Percentiles rank a stretch among this genome's conserved stretches.
These are phyloP conservation scores for Citrus reticulata DNA, from an alignment of 345 rosid genomes.

Conservation along the genomic window DNA sequence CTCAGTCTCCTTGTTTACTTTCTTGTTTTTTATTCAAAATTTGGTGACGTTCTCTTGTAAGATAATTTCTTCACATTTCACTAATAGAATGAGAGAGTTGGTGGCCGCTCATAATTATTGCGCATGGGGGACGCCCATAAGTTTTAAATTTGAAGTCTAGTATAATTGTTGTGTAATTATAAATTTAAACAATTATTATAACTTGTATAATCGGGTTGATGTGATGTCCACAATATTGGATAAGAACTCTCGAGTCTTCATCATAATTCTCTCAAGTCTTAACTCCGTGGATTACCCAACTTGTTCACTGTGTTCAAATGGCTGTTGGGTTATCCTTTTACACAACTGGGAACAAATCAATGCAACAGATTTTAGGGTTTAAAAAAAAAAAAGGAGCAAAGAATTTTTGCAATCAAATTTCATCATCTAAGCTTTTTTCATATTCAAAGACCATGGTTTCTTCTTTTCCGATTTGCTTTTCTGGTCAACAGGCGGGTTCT, in stretches of 20 bases:
- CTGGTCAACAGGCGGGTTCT: background rate
- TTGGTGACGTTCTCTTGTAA: background rate
- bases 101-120: background rate
- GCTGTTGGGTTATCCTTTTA: background rate
- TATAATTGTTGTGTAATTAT: no score
- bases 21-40: background rate
- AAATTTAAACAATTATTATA: no score
- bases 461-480: background rate
- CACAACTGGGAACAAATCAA: background rate
- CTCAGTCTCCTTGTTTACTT: background rate
- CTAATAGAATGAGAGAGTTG: background rate
- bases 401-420: background rate
- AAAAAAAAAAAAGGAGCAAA: no score
- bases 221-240: no score
- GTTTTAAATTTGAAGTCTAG: no score
- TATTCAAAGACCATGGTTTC: no score
- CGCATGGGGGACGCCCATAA: no score
- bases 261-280: no score
- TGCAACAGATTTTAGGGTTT: background rate
- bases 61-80: background rate
- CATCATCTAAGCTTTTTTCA: background rate
- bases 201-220: no score
- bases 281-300: no score
- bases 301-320: no score
- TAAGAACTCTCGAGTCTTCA: no score